Evolutionary conservation across 352 stramenopile genomes (phyloP), one percentile per base, ranked within the genome.

Genomic region (Phytophthora crassamura): DNA sequence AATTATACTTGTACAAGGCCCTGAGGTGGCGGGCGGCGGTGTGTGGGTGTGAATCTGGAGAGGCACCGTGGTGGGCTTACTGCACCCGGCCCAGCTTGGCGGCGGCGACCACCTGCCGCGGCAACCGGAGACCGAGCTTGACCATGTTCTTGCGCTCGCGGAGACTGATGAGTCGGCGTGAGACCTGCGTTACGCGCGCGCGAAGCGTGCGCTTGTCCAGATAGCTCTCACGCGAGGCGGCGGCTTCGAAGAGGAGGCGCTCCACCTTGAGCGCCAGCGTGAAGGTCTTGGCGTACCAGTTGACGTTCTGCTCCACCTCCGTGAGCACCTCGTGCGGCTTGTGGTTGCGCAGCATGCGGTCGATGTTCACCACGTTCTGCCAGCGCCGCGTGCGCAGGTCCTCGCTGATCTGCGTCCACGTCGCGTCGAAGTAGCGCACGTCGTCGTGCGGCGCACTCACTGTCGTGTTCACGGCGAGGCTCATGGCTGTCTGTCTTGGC

Each of bases 201-300:
- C 67, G 72, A 8, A 90, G 67, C 30, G 81, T 88, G 16, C 78
- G 61, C 45, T 88, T 72, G 66, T 90, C 75, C 42, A 88, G 43
- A 67, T 90, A 90, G 64, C 75, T 85, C 65, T 90, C 78, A 7
- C 72, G 74, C 15, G 81, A 85, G 35, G 70, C 63, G 5, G 81
- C 78, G 1, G 78, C 60, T 45, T 80, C 58, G 59, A 90, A 90
- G 64, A 90, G 82, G 69, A 90, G 72, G 14, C 76, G 71, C 48
- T 90, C 81, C 55, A 90, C 80, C 67, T 90, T 90, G 74, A 90
- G 76, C 20, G 81, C 78, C 46, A 90, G 64, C 40, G 76, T 74
- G 59, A 90, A 88, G 15, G 78, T 88, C 72, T 88, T 90, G 56
- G 76, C 80, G 45, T 67, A 56, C 81, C 81, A 90, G 63, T 88